Evolutionary conservation across 2,329 filamentous ascomycete genomes (phyloP), one percentile per base, ranked within the genome.

Genomic region (Coniella lustricola): DNA sequence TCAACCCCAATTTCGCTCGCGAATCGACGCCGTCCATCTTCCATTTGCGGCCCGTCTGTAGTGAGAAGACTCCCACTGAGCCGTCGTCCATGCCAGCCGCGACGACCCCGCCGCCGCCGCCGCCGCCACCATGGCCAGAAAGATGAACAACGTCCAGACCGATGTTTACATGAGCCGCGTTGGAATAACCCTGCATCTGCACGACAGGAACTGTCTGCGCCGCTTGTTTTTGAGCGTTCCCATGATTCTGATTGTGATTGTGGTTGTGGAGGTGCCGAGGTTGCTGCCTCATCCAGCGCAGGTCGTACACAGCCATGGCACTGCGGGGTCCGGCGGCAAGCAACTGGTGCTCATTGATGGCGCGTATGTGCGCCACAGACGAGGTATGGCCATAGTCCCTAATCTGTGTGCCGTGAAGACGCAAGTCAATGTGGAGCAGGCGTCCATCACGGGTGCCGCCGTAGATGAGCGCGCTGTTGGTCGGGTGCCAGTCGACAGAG

Each of bases 291-390:
- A 35, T 25, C 47, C 50, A 48, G 1, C 81, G 76, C 29, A 76
- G 52, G 53, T 84, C 81, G 56, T 81, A 84, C 4, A 82, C 62
- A 1, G 67, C 67, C 65, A 84, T 74, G 46, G 58, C 65, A 57
- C 67, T 69, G 29, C 62, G 56, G 2, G 79, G 62, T 1, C 79
- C 77, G 0, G 76, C 72, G 3, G 74, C 73, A 2, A 84, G 63
- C 17, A 82, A 63, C 38, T 75, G 71, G 55, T 78, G 62, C n/a
- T 17, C 40, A 42, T 72, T 70, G 2, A 81, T 56, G 45, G 72
- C 69, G 31, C 68, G 68, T 29, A 82, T 59, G 49, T 79, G 75
- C 0, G 75, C 67, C 41, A 78, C 67, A 17, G 71, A 56, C 44
- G 67, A 71, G 5, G 60, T 56, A 47, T 72, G 66, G 13, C 55